These are phyloP conservation scores for Lentinula guzmanii DNA, from an alignment of 768 basidiomycete genomes.

Conservation along the genomic window DNA sequence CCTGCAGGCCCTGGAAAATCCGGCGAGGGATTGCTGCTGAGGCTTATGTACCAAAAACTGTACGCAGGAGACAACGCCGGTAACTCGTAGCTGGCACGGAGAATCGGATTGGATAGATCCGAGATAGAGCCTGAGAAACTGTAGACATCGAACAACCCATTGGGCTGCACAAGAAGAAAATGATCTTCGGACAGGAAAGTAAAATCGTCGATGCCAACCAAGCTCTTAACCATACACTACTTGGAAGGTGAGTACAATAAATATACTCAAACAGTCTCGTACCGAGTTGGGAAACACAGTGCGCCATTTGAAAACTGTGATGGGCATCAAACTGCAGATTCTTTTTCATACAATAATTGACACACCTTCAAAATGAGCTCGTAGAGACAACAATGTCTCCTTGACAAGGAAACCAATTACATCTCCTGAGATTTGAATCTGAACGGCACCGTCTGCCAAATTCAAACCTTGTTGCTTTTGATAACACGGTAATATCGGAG, in stretches of 20 bases:
- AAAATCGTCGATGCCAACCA: constrained; percentile 46
- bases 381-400: constrained; percentile 32
- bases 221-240: constrained; percentile 35
- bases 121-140: constrained; percentile 33
- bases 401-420: constrained; percentile 45
- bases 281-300: constrained; percentile 34
- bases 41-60: constrained; percentile 48
- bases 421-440: constrained; percentile 40
- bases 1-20: constrained; percentile 22
- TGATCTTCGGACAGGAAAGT: constrained; percentile 39
- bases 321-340: not conserved
- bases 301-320: constrained; percentile 40
- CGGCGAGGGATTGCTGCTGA: constrained; percentile 46
- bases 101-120: constrained; percentile 21
- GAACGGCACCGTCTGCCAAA: constrained; percentile 33
- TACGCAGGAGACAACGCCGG: constrained; percentile 38
- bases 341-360: not conserved
- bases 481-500: constrained; percentile 32
- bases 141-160: constrained; percentile 44
- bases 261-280: constrained; percentile 12
- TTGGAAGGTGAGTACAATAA: constrained; percentile 2
- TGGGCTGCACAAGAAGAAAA: constrained; percentile 41
- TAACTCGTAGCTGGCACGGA: constrained; percentile 33
- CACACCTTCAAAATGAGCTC: constrained; percentile 36
- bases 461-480: constrained; percentile 20